Percentiles rank a stretch among this genome's conserved stretches.
Evolutionary conservation across 305 asterid species (phyloP).

Genomic region (Nicotiana rustica): DNA sequence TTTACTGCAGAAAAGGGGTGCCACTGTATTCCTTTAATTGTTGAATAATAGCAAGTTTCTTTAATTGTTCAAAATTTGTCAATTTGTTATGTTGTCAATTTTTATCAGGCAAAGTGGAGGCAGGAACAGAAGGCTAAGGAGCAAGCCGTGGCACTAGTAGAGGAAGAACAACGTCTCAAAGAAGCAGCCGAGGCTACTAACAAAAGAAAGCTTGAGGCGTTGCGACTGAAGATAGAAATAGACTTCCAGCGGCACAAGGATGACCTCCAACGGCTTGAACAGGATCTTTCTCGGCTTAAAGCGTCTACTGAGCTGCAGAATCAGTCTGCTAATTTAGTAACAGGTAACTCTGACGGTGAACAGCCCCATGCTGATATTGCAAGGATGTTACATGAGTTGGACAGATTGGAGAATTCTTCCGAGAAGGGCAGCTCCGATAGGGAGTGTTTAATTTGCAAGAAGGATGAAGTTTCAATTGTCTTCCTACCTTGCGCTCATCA

Average conservation of each 20-base stretch:
- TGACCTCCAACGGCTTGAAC: slow-evolving; percentile 87
- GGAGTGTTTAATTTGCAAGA: slow-evolving; percentile 79
- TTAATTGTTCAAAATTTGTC: background rate
- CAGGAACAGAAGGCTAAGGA: slow-evolving; percentile 79
- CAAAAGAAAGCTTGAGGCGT: slow-evolving; percentile 85
- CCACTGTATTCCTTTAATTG: background rate
- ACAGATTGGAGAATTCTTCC: slow-evolving; percentile 52
- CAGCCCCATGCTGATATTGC: slow-evolving; percentile 59
- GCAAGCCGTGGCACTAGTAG: slow-evolving; percentile 60
- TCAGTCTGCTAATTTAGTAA: slow-evolving; percentile 46
- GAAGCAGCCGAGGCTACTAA: slow-evolving; percentile 76
- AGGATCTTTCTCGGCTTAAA: slow-evolving; percentile 78
- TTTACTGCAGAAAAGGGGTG: background rate
- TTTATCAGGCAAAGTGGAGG: slow-evolving; percentile 78
- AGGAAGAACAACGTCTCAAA: slow-evolving; percentile 76
- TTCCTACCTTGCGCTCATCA: slow-evolving; percentile 95
- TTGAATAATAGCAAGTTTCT: slow-evolving; percentile 18
- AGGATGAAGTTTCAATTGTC: slow-evolving; percentile 85
- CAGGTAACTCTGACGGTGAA: slow-evolving; percentile 51
- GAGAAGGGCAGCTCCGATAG: slow-evolving; percentile 62
- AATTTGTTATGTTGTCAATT: slow-evolving; percentile 31
- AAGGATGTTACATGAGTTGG: slow-evolving; percentile 64
- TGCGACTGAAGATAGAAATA: slow-evolving; percentile 78
- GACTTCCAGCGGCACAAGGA: slow-evolving; percentile 96
- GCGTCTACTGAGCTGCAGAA: slow-evolving; percentile 63